Conservation (phyloP, 1,284 basidiomycete species). For the Leucoagaricus sp. region DNA sequence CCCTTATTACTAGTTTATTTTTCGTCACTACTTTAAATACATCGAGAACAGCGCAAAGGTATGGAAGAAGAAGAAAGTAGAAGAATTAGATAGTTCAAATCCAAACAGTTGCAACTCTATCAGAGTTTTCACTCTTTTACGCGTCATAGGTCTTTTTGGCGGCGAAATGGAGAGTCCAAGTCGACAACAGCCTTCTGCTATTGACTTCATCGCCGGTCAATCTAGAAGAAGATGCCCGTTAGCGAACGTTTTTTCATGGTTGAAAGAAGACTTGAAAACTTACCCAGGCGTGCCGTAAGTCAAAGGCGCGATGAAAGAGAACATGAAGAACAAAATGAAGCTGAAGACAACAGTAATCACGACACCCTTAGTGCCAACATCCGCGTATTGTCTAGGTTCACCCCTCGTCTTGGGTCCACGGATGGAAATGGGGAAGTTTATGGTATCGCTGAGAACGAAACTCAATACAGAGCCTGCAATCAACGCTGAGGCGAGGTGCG, state of each 20-base stretch:
- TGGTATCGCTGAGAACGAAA: slow-evolving; percentile 88
- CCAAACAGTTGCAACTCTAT: not conserved
- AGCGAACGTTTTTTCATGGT: not conserved
- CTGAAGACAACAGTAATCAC: slow-evolving; percentile 62
- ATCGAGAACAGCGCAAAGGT: slow-evolving; percentile 5
- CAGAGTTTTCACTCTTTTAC: slow-evolving; percentile 14
- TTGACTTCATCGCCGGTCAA: slow-evolving; percentile 76
- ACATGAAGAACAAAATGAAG: slow-evolving; percentile 67
- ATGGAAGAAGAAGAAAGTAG: slow-evolving; percentile 7
- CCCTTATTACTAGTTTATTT: not conserved
- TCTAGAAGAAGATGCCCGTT: slow-evolving; percentile 36
- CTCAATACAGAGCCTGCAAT: slow-evolving; percentile 91
- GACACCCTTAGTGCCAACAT: slow-evolving; percentile 70
- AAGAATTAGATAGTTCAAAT: not conserved
- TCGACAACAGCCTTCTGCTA: slow-evolving; percentile 66
- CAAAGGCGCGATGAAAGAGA: slow-evolving; percentile 79
- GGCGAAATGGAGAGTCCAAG: slow-evolving; percentile 86
- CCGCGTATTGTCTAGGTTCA: slow-evolving; percentile 66
- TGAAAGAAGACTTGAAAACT: slow-evolving; percentile 31
- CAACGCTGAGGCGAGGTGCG: slow-evolving; percentile 89
- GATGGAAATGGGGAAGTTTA: slow-evolving; percentile 90
- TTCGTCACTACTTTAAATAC: slow-evolving; percentile 7
- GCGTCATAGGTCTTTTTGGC: slow-evolving; percentile 59
- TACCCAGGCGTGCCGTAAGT: slow-evolving; percentile 93
- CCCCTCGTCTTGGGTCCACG: slow-evolving; percentile 61